phyloP scores from a whole-genome alignment of 208 protist species.

The Angomonas ambiguus region DNA sequence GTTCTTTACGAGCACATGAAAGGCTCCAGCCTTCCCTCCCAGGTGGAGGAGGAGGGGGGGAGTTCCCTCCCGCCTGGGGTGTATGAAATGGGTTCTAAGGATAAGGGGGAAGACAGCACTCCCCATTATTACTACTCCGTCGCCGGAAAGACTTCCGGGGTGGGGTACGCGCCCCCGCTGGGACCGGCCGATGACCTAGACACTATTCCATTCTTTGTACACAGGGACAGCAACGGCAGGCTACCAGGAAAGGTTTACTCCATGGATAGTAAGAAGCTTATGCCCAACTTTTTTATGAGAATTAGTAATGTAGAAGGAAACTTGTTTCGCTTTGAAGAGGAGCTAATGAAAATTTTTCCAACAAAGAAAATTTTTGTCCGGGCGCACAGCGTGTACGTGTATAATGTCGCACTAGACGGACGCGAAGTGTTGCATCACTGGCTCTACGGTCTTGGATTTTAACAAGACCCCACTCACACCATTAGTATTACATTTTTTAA shows the following conservation, averaged over 20 bases:
- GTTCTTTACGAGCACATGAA: conserved; percentile 41
- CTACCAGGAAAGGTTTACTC: conserved; percentile 71
- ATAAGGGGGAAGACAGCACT: background rate
- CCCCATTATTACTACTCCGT: conserved; percentile 35
- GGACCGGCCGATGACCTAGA: conserved; percentile 75
- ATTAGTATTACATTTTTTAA: background rate
- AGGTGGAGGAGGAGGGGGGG: background rate
- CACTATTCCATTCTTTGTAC: conserved; percentile 79
- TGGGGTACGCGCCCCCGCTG: conserved; percentile 73
- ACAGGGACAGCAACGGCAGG: conserved; percentile 69
- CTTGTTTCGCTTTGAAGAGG: conserved; percentile 80
- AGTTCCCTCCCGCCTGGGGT: conserved; percentile 7
- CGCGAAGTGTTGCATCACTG: conserved; percentile 75
- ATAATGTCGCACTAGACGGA: conserved; percentile 78
- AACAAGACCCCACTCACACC: too few relatives aligned
- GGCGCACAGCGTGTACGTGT: conserved; percentile 63
- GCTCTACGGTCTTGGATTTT: conserved; percentile 84
- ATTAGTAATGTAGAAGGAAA: conserved; percentile 76
- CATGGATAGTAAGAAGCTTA: conserved; percentile 63
- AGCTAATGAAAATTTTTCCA: conserved; percentile 88
- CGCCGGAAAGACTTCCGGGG: conserved; percentile 38
- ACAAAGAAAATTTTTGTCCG: conserved; percentile 87
- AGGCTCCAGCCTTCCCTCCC: background rate
- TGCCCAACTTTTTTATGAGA: conserved; percentile 67
- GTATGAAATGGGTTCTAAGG: conserved; percentile 8